A percentile compares a stretch with the other conserved stretches of the same genome.
phyloP scores from a whole-genome alignment of 2,329 filamentous ascomycete species.

The Diaporthe sp. region DNA sequence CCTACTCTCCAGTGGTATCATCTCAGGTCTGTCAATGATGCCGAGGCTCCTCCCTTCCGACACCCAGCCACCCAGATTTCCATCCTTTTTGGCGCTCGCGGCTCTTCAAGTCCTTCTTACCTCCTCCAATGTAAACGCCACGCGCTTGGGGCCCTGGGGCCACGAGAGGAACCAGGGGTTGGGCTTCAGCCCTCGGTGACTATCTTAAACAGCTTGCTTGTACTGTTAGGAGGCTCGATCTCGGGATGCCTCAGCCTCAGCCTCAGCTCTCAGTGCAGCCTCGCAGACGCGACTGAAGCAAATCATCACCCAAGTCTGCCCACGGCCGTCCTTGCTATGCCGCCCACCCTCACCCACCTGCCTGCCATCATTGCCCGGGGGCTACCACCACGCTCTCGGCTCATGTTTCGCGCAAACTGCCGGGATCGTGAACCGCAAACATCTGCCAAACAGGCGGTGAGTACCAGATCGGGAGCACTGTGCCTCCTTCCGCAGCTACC shows the following conservation, averaged over 20 bases:
- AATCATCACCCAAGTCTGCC: constrained; percentile 31
- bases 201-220: background rate
- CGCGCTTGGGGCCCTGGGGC: background rate
- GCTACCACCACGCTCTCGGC: background rate
- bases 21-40: background rate
- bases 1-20: background rate
- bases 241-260: background rate
- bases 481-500: background rate
- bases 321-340: constrained; percentile 39
- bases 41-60: background rate
- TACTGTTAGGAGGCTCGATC: background rate
- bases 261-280: background rate
- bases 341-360: constrained; percentile 18
- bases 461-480: background rate
- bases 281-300: background rate
- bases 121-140: constrained; percentile 22
- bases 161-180: background rate
- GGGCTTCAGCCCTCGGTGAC: background rate
- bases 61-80: constrained; percentile 8
- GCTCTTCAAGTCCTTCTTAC: background rate
- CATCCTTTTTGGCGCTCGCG: background rate
- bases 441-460: constrained; percentile 34
- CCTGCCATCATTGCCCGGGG: background rate
- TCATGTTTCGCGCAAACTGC: constrained; percentile 29
- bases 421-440: constrained; percentile 27